Evolutionary conservation across 1,284 basidiomycete species (phyloP).

Genomic region (Pseudozyma thailandica): DNA sequence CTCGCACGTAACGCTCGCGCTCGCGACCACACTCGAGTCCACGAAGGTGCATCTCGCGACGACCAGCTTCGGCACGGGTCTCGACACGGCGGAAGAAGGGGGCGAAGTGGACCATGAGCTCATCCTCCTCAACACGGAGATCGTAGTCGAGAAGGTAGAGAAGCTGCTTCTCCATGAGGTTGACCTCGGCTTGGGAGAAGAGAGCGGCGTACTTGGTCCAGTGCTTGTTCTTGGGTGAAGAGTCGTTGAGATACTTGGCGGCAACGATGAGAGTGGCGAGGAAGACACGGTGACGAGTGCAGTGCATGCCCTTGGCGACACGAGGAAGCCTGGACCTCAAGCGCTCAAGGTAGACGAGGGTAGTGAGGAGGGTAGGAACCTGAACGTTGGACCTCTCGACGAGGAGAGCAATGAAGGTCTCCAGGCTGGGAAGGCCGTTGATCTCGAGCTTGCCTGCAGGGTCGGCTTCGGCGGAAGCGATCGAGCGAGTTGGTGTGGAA

Average conservation of each 20-base stretch:
- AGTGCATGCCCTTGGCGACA: conserved; percentile 87
- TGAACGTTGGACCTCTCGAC: conserved; percentile 89
- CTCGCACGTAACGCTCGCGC: conserved; percentile 63
- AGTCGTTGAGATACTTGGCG: conserved; percentile 97
- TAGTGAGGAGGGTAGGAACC: conserved; percentile 88
- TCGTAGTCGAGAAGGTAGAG: conserved; percentile 68
- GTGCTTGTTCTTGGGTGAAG: conserved; percentile 86
- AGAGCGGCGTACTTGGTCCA: conserved; percentile 75
- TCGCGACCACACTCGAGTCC: conserved; percentile 66
- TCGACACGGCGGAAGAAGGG: conserved; percentile 67
- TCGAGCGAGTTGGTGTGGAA: conserved; percentile 56
- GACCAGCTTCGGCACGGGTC: conserved; percentile 62
- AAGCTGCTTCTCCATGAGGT: conserved; percentile 92
- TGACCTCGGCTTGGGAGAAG: conserved; percentile 78
- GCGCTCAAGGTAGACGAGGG: conserved; percentile 91
- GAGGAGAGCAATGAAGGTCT: conserved; percentile 87
- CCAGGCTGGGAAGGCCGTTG: conserved; percentile 76
- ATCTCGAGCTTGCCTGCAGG: conserved; percentile 68
- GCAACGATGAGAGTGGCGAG: conserved; percentile 94
- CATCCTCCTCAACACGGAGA: conserved; percentile 67
- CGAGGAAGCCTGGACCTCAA: conserved; percentile 82
- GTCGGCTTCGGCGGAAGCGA: conserved; percentile 58
- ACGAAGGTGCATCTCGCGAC: conserved; percentile 66
- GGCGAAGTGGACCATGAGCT: conserved; percentile 65
- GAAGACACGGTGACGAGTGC: conserved; percentile 93